Evolutionary conservation across 192 early-diverging fungal species (phyloP), one percentile per base, ranked within the genome.

Genomic region (Coemansia sp.): DNA sequence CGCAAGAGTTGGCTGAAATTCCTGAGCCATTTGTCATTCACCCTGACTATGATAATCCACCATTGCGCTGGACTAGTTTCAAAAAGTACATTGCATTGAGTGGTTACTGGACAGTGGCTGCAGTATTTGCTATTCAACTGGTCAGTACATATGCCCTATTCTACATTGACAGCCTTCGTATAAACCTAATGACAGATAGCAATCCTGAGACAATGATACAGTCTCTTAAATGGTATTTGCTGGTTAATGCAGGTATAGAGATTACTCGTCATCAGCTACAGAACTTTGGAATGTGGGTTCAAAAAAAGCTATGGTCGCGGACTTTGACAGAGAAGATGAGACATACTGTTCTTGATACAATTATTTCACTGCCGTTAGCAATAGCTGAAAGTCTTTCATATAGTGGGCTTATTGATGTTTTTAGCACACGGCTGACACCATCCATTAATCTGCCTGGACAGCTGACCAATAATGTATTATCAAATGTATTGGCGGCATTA

Each of bases 191-290:
- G 67, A 49, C 48, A 5, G 68, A 75, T 35, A 66, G 23, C 49
- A 63, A 75, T 26, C 63, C 73, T 0, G 64, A 57, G 0, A 66
- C 73, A 1, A 65, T 68, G 18, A 47, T 35, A 23, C 48, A 60
- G n/a, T 75, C 74, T 24, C 48, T 75, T n/a, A 56, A 49, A 14
- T 57, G 29, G 19, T 70, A 75, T 39, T 37, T 75, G 7, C 18
- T 63, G 2, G 20, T 70, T 1, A 75, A 75, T 39, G 74, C 74
- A 1, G 12, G 60, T 5, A 20, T 66, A 1, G 24, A 16, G 3
- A 64, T 75, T 10, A 27, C 50, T 5, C 12, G 18, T 4, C 59
- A 12, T 12, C 74, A 75, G 48, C 47, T 75, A 0, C 10, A 3
- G 1, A 47, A 12, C 13, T 22, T 62, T 19, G 61, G 57, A 7